Evolutionary conservation across 257 asterid species (phyloP).

Genomic region (Solanum lignicaule): DNA sequence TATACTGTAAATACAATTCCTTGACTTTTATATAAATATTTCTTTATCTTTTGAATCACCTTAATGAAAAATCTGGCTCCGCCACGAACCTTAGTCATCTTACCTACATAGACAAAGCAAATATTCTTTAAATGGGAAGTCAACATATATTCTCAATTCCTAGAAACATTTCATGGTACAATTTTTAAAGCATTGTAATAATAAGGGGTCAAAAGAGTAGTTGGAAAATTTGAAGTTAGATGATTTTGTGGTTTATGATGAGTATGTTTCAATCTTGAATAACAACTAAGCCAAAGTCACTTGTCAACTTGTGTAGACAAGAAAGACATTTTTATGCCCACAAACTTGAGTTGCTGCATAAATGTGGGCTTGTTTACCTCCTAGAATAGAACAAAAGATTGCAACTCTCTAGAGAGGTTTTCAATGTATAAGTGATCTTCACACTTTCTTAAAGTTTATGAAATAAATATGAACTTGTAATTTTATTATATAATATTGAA

Average conservation of each 20-base stretch:
- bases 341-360: conserved; percentile 17
- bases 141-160: not conserved
- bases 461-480: not conserved
- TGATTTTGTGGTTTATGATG: not conserved
- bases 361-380: conserved; percentile 19
- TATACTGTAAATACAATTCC: not conserved
- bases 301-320: conserved; percentile 18
- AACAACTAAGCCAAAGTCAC: not conserved
- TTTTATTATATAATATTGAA: no score
- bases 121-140: not conserved
- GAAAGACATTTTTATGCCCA: not conserved
- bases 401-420: not conserved
- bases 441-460: not conserved
- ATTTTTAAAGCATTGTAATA: not conserved
- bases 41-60: not conserved
- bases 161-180: not conserved
- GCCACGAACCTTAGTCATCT: fast-evolving
- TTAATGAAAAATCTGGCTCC: fast-evolving
- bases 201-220: not conserved
- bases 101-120: not conserved
- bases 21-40: not conserved
- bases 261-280: not conserved
- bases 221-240: not conserved
- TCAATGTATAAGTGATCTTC: not conserved
- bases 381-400: conserved; percentile 5